Conservation (phyloP, 1,284 basidiomycete species). For the Ustilago sp. region DNA sequence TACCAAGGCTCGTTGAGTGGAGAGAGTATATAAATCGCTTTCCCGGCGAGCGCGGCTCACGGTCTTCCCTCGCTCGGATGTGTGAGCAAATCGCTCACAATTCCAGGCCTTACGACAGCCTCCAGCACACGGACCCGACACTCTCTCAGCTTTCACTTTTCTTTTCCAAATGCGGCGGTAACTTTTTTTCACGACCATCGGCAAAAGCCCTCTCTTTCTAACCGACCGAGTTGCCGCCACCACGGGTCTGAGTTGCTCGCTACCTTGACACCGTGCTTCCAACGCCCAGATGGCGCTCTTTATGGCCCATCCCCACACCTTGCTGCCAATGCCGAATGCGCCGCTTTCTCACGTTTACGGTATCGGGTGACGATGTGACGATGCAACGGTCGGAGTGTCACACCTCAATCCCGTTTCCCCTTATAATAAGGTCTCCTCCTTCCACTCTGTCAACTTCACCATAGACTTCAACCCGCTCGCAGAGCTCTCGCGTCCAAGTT, state of each 20-base stretch:
- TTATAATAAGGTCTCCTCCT: background rate
- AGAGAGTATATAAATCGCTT: background rate
- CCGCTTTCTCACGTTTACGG: too few species aligned
- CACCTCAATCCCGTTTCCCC: too few species aligned
- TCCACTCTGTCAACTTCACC: background rate
- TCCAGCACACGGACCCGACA: background rate
- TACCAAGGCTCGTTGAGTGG: background rate
- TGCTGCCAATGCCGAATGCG: too few species aligned
- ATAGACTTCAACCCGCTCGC: background rate
- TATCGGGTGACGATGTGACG: too few species aligned
- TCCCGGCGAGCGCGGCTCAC: background rate
- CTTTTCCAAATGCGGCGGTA: background rate
- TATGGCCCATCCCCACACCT: too few species aligned
- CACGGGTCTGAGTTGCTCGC: background rate
- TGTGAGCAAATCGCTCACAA: background rate
- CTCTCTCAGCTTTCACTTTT: background rate
- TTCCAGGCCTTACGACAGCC: background rate
- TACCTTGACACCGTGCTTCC: too few species aligned
- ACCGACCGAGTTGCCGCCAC: background rate
- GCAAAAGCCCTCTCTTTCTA: too few species aligned
- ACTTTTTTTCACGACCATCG: background rate
- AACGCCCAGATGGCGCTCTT: too few species aligned
- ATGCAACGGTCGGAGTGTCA: too few species aligned
- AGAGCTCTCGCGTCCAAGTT: background rate
- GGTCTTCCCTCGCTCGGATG: slow-evolving; percentile 1